Conservation (phyloP, 1,284 basidiomycete species). For the Pisolithus thermaeus region DNA sequence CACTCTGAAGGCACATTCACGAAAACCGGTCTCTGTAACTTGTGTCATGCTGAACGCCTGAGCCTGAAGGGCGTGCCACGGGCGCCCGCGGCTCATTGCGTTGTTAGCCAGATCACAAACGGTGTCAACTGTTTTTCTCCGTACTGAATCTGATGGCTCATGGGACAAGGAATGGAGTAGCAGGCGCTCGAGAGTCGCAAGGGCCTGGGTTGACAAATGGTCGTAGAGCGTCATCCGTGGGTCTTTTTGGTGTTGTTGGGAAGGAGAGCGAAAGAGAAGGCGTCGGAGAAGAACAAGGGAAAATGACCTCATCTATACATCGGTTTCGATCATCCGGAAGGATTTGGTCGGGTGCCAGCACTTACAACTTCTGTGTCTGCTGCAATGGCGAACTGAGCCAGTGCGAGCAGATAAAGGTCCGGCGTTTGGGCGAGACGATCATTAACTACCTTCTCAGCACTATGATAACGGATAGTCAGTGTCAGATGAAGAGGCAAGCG, state of each 20-base stretch:
- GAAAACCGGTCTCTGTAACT: constrained; percentile 31
- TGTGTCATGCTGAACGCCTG: constrained; percentile 64
- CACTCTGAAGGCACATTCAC: constrained; percentile 50
- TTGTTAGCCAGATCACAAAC: constrained; percentile 68
- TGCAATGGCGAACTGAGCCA: constrained; percentile 67
- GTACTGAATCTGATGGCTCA: constrained; percentile 50
- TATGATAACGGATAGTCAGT: constrained; percentile 23
- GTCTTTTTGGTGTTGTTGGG: constrained; percentile 24
- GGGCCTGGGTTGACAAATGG: constrained; percentile 58
- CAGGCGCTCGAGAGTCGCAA: constrained; percentile 62
- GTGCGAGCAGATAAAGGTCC: constrained; percentile 68
- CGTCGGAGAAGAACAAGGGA: constrained; percentile 72
- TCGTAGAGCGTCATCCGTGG: constrained; percentile 59
- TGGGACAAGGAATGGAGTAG: constrained; percentile 62
- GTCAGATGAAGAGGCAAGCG: not conserved
- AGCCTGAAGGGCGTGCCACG: constrained; percentile 73
- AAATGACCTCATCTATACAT: constrained; percentile 69
- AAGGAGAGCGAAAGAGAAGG: constrained; percentile 57
- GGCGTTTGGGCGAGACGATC: constrained; percentile 69
- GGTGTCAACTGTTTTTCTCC: constrained; percentile 69
- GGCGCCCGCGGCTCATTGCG: constrained; percentile 63
- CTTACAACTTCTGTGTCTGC: constrained; percentile 70
- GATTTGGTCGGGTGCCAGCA: constrained; percentile 10
- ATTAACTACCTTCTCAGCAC: constrained; percentile 74
- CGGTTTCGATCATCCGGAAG: constrained; percentile 13